Evolutionary conservation across 306 rosid genomes (phyloP), one percentile per base, ranked within the genome.

Genomic region (Geum urbanum): DNA sequence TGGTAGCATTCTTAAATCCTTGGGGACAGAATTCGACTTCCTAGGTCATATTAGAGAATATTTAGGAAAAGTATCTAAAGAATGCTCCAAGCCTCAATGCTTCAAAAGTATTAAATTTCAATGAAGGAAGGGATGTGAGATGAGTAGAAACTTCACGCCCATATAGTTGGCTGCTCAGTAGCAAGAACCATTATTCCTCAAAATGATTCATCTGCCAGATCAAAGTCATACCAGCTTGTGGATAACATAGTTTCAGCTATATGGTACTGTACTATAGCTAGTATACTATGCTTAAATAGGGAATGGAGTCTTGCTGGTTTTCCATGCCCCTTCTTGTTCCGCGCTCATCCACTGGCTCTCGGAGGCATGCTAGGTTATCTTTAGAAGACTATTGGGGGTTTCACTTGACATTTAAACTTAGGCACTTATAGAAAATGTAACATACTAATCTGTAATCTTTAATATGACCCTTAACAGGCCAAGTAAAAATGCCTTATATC

Each of bases 241-340:
- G 20, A 8, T 51, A 35, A 6, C 13, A 35, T 67, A 35, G 18
- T 13, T 47, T 27, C 15, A 16, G 27, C 47, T 15, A 4, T 47
- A 15, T 22, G 15, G 22, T n/a, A 10, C 2, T 32, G 15, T 46
- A 20, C n/a, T n/a, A 50, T 32, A 37, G 4, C 62, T 39, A 39
- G 40, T 18, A 6, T 19, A 40, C n/a, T 53, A 19, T 20, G 35
- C 50, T 63, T 13, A 47, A 20, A 8, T 19, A 39, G 10, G 50
- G 40, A 5, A 32, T 69, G 51, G 49, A 69, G 62, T 40, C 74
- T 62, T 55, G 24, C 63, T 40, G 9, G 24, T 4, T 69, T 43
- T n/a, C 32, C 7, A 3, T 55, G 5, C 20, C 11, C 45, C 45
- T 2, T 59, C 3, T 20, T 14, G 9, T 27, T 57, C 63, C 14